A percentile compares a stretch with the other conserved stretches of the same genome.
phyloP scores from a whole-genome alignment of 1,284 basidiomycete genomes.

The Neotropicomus parvogracilis region DNA sequence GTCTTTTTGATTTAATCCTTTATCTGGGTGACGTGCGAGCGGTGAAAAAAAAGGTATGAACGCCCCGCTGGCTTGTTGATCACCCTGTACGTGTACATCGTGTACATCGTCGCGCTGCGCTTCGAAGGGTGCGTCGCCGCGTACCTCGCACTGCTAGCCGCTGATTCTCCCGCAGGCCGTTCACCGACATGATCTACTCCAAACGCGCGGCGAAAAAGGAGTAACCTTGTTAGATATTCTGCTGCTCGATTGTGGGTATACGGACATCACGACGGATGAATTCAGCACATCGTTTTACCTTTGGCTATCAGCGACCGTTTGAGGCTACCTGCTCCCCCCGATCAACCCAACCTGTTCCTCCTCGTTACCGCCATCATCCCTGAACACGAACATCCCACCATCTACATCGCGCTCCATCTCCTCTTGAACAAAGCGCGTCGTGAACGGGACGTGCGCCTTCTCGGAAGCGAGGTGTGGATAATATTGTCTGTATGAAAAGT shows the following conservation, averaged over 20 bases:
- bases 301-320: background rate
- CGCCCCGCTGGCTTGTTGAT: conserved; percentile 77
- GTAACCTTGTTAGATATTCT: conserved; percentile 12
- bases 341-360: conserved; percentile 39
- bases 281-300: background rate
- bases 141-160: background rate
- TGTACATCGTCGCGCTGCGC: conserved; percentile 78
- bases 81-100: conserved; percentile 73
- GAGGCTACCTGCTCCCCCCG: conserved; percentile 13
- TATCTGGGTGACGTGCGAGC: too few species aligned
- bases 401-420: conserved; percentile 3
- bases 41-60: conserved; percentile 64
- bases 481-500: conserved; percentile 48
- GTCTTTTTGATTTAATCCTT: background rate
- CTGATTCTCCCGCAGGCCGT: conserved; percentile 49
- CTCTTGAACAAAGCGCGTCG: conserved; percentile 35
- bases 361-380: conserved; percentile 11
- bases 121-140: conserved; percentile 76
- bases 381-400: background rate
- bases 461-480: conserved; percentile 35
- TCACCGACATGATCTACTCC: conserved; percentile 80
- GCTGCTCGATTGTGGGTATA: background rate
- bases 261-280: background rate
- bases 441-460: conserved; percentile 45
- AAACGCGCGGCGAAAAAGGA: conserved; percentile 42